phyloP scores from a whole-genome alignment of 129 eudicot species.

The Chrysanthemum lavandulifolium region DNA sequence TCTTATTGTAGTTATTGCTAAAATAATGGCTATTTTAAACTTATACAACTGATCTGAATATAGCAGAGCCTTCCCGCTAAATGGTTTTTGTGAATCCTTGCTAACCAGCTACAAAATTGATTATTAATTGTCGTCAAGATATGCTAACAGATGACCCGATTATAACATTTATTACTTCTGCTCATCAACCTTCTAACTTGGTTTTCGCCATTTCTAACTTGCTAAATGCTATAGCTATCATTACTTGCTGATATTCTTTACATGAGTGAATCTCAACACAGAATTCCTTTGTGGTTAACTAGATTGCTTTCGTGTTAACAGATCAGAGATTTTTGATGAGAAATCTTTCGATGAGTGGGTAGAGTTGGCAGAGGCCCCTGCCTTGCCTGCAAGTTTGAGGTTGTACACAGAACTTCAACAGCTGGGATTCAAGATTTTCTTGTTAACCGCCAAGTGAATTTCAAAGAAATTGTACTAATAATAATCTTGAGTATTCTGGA shows the following conservation, averaged over 20 bases:
- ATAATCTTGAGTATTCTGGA: constrained; percentile 59
- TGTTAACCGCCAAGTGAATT: constrained; percentile 70
- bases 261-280: not conserved
- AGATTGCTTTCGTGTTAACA: constrained; percentile 29
- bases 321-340: constrained; percentile 65
- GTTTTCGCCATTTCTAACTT: not conserved
- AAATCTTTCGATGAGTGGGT: constrained; percentile 64
- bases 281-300: constrained; percentile 16
- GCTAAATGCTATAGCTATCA: not conserved
- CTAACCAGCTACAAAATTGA: too few relatives aligned
- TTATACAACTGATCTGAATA: too few relatives aligned
- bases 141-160: too few relatives aligned
- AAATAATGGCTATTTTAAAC: not conserved
- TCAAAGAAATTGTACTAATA: constrained; percentile 61
- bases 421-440: constrained; percentile 59
- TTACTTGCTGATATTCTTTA: not conserved
- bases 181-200: too few relatives aligned
- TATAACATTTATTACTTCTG: not conserved
- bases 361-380: constrained; percentile 69
- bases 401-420: constrained; percentile 66
- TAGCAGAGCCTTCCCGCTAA: not conserved
- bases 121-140: too few relatives aligned
- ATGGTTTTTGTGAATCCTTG: not conserved
- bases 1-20: not conserved
- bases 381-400: constrained; percentile 76